Percentiles rank a stretch among this genome's conserved stretches.
phyloP scores from a whole-genome alignment of 371 early-diverging fungal species.

The Mucor saturninus region DNA sequence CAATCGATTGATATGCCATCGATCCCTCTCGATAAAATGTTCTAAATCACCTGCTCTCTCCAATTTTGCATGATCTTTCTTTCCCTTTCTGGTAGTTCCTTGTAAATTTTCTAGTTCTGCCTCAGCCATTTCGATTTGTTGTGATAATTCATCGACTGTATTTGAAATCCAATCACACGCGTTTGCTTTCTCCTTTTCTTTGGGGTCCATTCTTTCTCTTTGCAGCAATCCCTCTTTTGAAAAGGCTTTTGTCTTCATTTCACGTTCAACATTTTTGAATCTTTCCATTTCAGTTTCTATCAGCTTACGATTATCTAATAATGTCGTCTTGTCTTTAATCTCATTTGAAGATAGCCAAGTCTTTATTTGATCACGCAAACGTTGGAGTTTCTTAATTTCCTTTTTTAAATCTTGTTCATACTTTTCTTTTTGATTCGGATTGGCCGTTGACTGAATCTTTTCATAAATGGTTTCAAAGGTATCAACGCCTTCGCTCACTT shows the following conservation, averaged over 20 bases:
- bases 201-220: slow-evolving; percentile 88
- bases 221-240: slow-evolving; percentile 94
- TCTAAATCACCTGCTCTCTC: slow-evolving; percentile 78
- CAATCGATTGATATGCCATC: slow-evolving; percentile 86
- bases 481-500: slow-evolving; percentile 95
- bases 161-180: slow-evolving; percentile 84
- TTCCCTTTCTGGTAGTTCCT: slow-evolving; percentile 75
- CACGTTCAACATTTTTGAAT: slow-evolving; percentile 97
- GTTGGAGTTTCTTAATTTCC: slow-evolving; percentile 97
- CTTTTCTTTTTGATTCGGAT: slow-evolving; percentile 92
- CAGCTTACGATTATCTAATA: slow-evolving; percentile 88
- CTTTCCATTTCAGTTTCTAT: slow-evolving; percentile 98
- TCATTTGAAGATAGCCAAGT: slow-evolving; percentile 91
- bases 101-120: slow-evolving; percentile 87
- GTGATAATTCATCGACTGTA: slow-evolving; percentile 79
- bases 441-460: slow-evolving; percentile 84
- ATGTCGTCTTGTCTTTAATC: slow-evolving; percentile 93
- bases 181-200: slow-evolving; percentile 89
- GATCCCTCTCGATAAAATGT: slow-evolving; percentile 83
- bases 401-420: slow-evolving; percentile 95
- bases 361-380: slow-evolving; percentile 96
- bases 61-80: slow-evolving; percentile 77
- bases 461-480: slow-evolving; percentile 90
- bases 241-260: slow-evolving; percentile 98
- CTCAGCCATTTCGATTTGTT: slow-evolving; percentile 90